Base-by-base conservation (phyloP, 2,329 filamentous ascomycete genomes). In the Chaetomium globosum region DNA sequence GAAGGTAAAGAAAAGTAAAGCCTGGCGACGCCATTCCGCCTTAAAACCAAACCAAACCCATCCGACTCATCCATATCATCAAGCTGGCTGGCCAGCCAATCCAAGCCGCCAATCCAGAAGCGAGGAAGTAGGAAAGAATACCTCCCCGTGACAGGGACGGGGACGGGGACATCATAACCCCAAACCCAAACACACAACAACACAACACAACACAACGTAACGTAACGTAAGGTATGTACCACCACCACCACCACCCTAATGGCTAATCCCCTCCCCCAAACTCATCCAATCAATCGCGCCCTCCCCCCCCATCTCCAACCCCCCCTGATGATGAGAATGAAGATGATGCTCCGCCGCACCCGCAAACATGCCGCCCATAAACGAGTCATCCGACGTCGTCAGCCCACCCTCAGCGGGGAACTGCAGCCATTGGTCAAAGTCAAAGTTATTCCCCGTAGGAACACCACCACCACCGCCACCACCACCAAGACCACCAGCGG, bases 361-460 rank as follows among this genome's bases (percentile, higher is more conserved):
- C 39, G 51, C 59, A 59, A 67, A 67, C 66, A 65, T 67, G 1
- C 59, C 53, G 31, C 71, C 74, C 69, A 78, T 75, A 54, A 79
- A 70, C 28, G 74, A 74, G 30, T 78, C 78, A n/a, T 77, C 78
- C 23, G 53, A 8, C 73, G 71, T 75, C 65, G 76, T 79, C 12
- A 78, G 52, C 43, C 64, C 77, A 7, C 79, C 81, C 58, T 85
- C 83, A 1, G 79, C 78, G 6, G 83, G 83, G 67, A 85, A 87
- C 65, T 86, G 82, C 26, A 87, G 77, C 82, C 83, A 87, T 70
- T 86, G 83, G 64, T 85, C 83, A 61, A 86, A 83, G 63, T 87
- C 83, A 65, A 86, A 81, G 66, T 84, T 59, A 12, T 54, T 61
- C n/a, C 80, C 68, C 81, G 74, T 10, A 74, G 28, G 71, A 19